Percentiles rank a stretch among this genome's conserved stretches.
These are phyloP conservation scores for Heliophila coronopifolia DNA, from an alignment of 441 rosid species.

Conservation along the genomic window DNA sequence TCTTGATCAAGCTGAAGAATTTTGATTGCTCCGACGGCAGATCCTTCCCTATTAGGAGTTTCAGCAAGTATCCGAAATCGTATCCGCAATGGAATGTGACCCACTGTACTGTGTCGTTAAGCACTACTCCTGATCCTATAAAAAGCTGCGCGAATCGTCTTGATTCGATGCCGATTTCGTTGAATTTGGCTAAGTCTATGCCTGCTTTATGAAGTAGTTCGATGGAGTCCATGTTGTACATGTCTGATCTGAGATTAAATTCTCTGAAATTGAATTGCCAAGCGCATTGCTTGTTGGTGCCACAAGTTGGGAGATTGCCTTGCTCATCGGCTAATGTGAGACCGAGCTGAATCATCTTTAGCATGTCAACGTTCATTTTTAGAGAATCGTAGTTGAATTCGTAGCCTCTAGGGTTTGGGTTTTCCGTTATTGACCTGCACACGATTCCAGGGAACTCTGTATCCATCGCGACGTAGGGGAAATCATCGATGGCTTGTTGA, in stretches of 20 bases:
- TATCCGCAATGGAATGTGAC: conserved; percentile 76
- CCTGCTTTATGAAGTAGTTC: conserved; percentile 54
- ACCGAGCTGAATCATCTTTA: conserved; percentile 54
- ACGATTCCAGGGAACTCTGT: conserved; percentile 58
- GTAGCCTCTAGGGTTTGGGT: too few species aligned
- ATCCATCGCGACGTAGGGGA: conserved; percentile 56
- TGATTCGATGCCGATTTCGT: conserved; percentile 46
- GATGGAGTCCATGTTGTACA: conserved; percentile 45
- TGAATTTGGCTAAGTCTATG: conserved; percentile 45
- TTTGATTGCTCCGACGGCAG: conserved; percentile 42
- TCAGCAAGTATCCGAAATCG: conserved; percentile 57
- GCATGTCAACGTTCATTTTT: conserved; percentile 48
- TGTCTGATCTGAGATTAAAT: conserved; percentile 37
- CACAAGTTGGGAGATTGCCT: conserved; percentile 54
- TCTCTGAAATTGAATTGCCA: conserved; percentile 67
- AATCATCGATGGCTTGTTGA: conserved; percentile 41
- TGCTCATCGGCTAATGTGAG: conserved; percentile 56
- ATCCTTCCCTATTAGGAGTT: conserved; percentile 44
- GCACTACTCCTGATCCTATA: conserved; percentile 55
- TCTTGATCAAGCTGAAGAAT: conserved; percentile 29
- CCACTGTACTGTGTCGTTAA: conserved; percentile 56
- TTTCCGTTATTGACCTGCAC: too few species aligned
- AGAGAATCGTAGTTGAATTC: conserved; percentile 10
- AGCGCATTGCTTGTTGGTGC: conserved; percentile 44
- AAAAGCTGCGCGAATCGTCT: conserved; percentile 47